Conservation (phyloP, 192 early-diverging fungal genomes). For the Rhizophagus sp. region DNA sequence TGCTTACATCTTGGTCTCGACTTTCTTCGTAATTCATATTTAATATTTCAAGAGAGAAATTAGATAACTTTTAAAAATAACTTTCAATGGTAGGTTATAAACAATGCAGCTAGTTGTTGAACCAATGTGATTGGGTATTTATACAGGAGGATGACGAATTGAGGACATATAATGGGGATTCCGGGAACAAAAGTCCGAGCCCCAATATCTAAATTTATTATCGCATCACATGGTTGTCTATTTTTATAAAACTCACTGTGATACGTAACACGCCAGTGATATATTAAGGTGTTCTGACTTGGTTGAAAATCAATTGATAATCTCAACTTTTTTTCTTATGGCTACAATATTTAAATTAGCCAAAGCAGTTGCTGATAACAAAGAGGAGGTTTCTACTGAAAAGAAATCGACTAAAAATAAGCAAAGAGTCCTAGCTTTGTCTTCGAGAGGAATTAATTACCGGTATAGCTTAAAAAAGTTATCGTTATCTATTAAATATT, state of each 20-base stretch:
- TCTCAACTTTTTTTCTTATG: conserved; percentile 28
- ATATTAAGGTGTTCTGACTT: no score
- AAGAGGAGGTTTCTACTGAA: conserved; percentile 35
- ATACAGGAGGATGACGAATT: no score
- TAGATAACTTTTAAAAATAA: neutral
- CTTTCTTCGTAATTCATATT: neutral
- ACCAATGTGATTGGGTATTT: neutral
- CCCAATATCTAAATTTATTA: no score
- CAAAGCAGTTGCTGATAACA: conserved; percentile 31
- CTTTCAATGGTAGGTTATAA: neutral
- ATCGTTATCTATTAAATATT: neutral
- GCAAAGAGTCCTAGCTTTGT: conserved; percentile 86
- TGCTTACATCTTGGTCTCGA: neutral
- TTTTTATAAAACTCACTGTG: no score
- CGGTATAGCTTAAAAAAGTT: conserved; percentile 53
- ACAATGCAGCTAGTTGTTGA: neutral
- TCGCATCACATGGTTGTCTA: no score
- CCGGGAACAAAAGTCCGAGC: neutral
- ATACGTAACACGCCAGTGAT: no score
- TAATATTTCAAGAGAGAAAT: neutral
- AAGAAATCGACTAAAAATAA: conserved; percentile 73
- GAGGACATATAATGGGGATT: neutral
- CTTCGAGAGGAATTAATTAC: conserved; percentile 85
- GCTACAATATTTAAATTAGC: conserved; percentile 45
- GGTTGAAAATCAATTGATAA: no score